Percentiles rank a stretch among this genome's conserved stretches.
These are phyloP conservation scores for Mycena sanguinolenta DNA, from an alignment of 768 basidiomycete species.

Conservation along the genomic window DNA sequence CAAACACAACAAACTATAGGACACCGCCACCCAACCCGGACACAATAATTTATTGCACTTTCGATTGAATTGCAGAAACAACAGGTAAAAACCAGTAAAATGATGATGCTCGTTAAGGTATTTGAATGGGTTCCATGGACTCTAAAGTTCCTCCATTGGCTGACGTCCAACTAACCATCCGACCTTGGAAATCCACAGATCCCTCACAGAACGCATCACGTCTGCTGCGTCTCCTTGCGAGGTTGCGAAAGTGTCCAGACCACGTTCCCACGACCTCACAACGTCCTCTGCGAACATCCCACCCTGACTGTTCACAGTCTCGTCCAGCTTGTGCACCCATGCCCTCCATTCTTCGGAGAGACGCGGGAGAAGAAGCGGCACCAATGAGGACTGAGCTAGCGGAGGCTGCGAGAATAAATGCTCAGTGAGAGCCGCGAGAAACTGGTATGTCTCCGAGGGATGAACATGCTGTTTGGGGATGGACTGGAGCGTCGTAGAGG, in stretches of 20 bases:
- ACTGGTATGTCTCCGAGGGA: constrained; percentile 80
- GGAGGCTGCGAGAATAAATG: constrained; percentile 79
- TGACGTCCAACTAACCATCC: constrained; percentile 81
- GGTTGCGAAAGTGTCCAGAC: constrained; percentile 75
- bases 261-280: constrained; percentile 76
- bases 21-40: not conserved
- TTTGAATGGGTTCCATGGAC: not conserved
- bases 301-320: constrained; percentile 76
- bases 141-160: constrained; percentile 35
- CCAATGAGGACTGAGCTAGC: constrained; percentile 71
- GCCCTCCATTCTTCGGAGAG: constrained; percentile 81
- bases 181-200: constrained; percentile 80
- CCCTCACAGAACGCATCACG: constrained; percentile 58
- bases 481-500: constrained; percentile 58
- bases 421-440: constrained; percentile 76
- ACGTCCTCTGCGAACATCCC: constrained; percentile 86
- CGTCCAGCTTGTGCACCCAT: constrained; percentile 81
- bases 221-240: constrained; percentile 56
- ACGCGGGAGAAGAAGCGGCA: constrained; percentile 71
- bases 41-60: no score
- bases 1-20: not conserved
- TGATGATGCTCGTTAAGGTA: not conserved
- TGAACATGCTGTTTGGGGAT: constrained; percentile 76
- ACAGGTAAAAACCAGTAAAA: constrained; percentile 17
- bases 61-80: constrained; percentile 22